Evolutionary conservation across 2,329 filamentous ascomycete genomes (phyloP).

Genomic region (Triangularia verruculosa): DNA sequence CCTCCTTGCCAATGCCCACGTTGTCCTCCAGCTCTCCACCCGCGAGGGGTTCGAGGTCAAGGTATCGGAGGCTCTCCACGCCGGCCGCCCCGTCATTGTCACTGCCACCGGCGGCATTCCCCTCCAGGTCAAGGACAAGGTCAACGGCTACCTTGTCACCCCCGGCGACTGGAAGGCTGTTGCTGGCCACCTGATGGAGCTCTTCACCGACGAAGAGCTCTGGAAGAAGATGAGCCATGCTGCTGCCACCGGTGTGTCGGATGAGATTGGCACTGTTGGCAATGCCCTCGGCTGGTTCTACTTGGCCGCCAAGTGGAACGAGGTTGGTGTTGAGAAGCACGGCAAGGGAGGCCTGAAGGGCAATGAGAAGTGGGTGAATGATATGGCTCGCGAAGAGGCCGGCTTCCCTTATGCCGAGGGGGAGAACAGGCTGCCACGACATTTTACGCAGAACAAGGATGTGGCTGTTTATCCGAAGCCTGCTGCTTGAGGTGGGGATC

Average conservation of each 20-base stretch:
- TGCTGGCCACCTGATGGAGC: conserved; percentile 61
- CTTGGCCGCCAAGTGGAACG: conserved; percentile 64
- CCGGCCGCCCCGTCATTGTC: conserved; percentile 74
- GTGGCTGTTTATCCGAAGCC: conserved; percentile 22
- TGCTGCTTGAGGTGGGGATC: neutral
- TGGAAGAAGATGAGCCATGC: conserved; percentile 65
- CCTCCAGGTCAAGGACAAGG: conserved; percentile 68
- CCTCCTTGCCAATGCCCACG: conserved; percentile 67
- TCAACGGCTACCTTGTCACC: conserved; percentile 72
- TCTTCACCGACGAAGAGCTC: conserved; percentile 63
- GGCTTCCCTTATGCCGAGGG: conserved; percentile 54
- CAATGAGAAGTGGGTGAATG: conserved; percentile 66
- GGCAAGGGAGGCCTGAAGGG: conserved; percentile 49
- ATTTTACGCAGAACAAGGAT: conserved; percentile 37
- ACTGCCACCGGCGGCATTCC: conserved; percentile 77
- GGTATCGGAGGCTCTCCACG: conserved; percentile 78
- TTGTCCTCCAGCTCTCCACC: conserved; percentile 75
- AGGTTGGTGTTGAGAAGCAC: conserved; percentile 46
- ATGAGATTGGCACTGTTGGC: conserved; percentile 78
- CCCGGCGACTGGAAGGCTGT: conserved; percentile 68
- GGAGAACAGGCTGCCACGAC: conserved; percentile 59
- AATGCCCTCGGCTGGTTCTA: conserved; percentile 77
- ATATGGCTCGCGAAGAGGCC: conserved; percentile 67
- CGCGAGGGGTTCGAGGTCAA: conserved; percentile 85
- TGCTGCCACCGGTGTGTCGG: conserved; percentile 65